These are phyloP conservation scores for Cafeteria roenbergensis DNA, from an alignment of 108 stramenopile species.

Conservation along the genomic window DNA sequence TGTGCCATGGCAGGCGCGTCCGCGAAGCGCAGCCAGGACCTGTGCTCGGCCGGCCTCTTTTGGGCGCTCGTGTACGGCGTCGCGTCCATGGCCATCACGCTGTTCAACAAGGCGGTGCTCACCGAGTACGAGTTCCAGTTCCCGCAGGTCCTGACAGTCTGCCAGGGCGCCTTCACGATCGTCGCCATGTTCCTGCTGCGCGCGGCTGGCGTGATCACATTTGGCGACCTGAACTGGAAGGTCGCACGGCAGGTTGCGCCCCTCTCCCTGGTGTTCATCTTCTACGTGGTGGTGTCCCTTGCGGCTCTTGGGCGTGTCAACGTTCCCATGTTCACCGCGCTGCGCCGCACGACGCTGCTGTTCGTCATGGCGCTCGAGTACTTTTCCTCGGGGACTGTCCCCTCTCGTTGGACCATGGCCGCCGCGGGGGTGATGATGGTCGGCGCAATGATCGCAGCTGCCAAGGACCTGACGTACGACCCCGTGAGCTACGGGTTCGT, in stretches of 20 bases:
- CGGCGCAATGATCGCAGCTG: conserved; percentile 1
- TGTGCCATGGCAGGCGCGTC: too few relatives aligned
- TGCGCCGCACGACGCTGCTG: conserved; percentile 3
- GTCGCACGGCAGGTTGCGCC: background rate
- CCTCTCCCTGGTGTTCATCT: background rate
- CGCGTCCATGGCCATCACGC: background rate
- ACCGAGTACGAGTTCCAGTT: conserved; percentile 2
- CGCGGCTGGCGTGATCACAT: background rate
- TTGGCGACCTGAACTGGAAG: background rate
- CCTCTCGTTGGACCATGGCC: too few relatives aligned
- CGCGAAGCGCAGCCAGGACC: too few relatives aligned
- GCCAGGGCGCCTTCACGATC: background rate
- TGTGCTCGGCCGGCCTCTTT: background rate
- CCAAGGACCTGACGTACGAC: conserved; percentile 12
- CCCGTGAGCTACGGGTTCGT: background rate
- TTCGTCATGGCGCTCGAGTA: conserved; percentile 3
- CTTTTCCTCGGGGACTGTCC: background rate
- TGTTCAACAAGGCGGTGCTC: conserved; percentile 11
- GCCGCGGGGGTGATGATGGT: conserved; percentile 1
- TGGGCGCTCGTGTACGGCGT: background rate
- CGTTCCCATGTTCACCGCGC: conserved; percentile 12
- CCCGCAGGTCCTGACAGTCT: background rate
- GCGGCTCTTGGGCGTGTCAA: conserved; percentile 1
- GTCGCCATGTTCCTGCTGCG: background rate
- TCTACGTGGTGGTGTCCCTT: background rate